Conservation (phyloP, 805 yeast species). For the Cyberlindnera japonica region DNA sequence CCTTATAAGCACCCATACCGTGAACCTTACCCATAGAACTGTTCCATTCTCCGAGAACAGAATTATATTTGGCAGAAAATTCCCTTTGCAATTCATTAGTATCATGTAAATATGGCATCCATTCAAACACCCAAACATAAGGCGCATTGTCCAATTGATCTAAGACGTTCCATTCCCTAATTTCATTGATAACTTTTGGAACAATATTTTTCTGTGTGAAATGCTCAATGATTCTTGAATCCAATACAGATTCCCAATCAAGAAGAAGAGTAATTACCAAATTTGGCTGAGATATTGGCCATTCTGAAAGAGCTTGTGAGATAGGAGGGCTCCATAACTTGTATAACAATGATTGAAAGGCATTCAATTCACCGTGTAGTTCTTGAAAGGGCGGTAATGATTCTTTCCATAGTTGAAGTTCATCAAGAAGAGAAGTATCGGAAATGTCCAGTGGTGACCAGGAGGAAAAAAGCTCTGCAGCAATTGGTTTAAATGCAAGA, state of each 20-base stretch:
- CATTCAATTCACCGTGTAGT: constrained; percentile 16
- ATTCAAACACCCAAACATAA: constrained; percentile 36
- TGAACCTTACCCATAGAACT: constrained; percentile 5
- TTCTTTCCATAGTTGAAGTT: constrained; percentile 28
- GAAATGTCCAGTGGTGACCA: constrained; percentile 40
- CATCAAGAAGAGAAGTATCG: constrained; percentile 28
- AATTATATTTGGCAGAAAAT: constrained; percentile 24
- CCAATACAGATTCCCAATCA: constrained; percentile 39
- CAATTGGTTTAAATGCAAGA: constrained; percentile 23
- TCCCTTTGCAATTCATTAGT: constrained; percentile 18
- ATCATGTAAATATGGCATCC: constrained; percentile 31
- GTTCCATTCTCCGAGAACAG: constrained; percentile 22
- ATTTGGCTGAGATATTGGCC: constrained; percentile 39
- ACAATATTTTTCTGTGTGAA: constrained; percentile 31
- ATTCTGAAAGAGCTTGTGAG: constrained; percentile 28
- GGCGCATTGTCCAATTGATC: constrained; percentile 15
- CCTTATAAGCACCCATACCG: constrained; percentile 32
- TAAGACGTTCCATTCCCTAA: constrained; percentile 35
- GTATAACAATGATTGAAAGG: constrained; percentile 35
- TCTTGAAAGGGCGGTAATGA: constrained; percentile 10
- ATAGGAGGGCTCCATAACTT: constrained; percentile 36
- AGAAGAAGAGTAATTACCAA: constrained; percentile 36
- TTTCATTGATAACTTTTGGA: constrained; percentile 35
- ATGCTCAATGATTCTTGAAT: constrained; percentile 27
- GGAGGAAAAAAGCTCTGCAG: constrained; percentile 18